phyloP scores from a whole-genome alignment of 306 rosid genomes.

The Cicer judaicum region DNA sequence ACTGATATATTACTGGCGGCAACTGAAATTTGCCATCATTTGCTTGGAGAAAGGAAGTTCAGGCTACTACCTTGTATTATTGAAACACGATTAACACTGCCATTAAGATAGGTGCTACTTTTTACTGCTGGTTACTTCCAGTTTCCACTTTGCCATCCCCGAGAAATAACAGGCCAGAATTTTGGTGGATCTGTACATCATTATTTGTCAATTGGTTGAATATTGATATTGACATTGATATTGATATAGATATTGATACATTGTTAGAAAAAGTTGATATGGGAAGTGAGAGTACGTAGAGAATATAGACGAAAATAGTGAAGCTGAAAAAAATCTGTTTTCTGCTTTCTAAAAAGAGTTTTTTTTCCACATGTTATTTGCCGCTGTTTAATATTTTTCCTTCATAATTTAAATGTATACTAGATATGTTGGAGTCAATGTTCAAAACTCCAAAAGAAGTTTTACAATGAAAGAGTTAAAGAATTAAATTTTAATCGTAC shows the following conservation, averaged over 20 bases:
- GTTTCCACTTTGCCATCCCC: slow-evolving; percentile 11
- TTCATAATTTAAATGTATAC: neutral
- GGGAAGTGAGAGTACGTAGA: neutral
- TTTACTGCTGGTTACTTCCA: slow-evolving; percentile 8
- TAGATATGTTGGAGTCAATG: neutral
- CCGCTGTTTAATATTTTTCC: neutral
- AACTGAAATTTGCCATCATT: slow-evolving; percentile 28
- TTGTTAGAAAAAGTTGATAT: neutral
- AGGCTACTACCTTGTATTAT: slow-evolving; percentile 37
- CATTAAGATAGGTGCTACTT: slow-evolving; percentile 34
- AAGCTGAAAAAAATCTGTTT: slow-evolving; percentile 12
- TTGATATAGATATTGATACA: neutral
- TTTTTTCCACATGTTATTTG: slow-evolving; percentile 9
- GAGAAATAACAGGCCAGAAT: slow-evolving; percentile 25
- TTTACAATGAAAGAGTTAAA: no score
- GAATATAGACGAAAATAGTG: neutral
- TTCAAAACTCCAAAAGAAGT: no score
- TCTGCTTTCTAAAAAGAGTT: neutral
- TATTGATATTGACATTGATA: neutral
- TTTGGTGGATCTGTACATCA: slow-evolving; percentile 34
- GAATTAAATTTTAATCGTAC: no score
- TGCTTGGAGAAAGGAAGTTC: neutral
- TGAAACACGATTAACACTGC: slow-evolving; percentile 20
- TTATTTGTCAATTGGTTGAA: slow-evolving; percentile 29
- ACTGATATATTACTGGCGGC: slow-evolving; percentile 20